Evolutionary conservation across 768 basidiomycete species (phyloP), one percentile per base, ranked within the genome.

Genomic region (Lactarius sanguifluus): DNA sequence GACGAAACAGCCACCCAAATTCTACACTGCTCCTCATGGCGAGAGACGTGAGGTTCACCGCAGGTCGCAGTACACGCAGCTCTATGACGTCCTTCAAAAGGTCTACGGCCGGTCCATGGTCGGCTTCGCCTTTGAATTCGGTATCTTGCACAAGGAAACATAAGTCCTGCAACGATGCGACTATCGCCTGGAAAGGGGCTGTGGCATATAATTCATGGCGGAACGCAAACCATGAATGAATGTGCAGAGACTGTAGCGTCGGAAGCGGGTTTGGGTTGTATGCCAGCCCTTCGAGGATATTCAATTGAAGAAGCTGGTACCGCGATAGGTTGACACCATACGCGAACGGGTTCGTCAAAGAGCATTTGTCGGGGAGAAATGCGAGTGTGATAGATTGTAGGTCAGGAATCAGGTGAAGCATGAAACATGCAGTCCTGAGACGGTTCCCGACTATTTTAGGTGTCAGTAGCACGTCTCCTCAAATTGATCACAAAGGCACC

Each of bases 201-300:
- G n/a, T 41, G 2, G 23, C 10, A 40, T 59, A 45, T 9, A 59
- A 9, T 8, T 38, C 36, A 9, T 45, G 1, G 12, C 10, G 7
- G 10, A 16, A 16, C 5, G 41, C 40, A 8, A 45, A 40, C 59
- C 41, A 59, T 0, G 18, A 20, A 18, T 30, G 1, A 25, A 59
- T 59, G 8, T 38, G 28, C 2, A 59, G 41, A 8, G 59, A 40
- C 16, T 59, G 40, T 2, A 59, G 41, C 6, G 41, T 25, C 8
- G 59, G 59, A 28, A 59, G 59, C 3, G 28, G 41, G 41, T 43
- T 30, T 16, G 59, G 59, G 41, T 59, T 59, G 16, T 32, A 23
- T 10, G 59, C 59, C 5, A 45, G 23, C 18, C 23, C 41, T 41
- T 25, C 10, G 28, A 59, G 16, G 41, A 59, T 5, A 40, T 45